phyloP scores from a whole-genome alignment of 768 basidiomycete genomes.

The Lactarius indigo region DNA sequence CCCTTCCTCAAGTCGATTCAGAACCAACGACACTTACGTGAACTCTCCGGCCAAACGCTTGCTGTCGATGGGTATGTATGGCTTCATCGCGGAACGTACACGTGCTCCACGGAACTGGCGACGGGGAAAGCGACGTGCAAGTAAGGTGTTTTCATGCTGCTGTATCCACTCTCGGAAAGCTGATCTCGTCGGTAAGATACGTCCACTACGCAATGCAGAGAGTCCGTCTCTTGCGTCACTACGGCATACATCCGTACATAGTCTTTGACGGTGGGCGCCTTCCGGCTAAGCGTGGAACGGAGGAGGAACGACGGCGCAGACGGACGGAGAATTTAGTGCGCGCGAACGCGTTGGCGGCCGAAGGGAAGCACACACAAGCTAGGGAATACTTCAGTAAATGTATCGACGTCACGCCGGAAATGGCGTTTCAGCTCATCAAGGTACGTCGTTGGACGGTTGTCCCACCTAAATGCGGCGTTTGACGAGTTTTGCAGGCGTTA shows the following conservation, averaged over 20 bases:
- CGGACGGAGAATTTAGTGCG: slow-evolving; percentile 74
- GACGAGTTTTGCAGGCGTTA: slow-evolving; percentile 59
- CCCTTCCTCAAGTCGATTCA: slow-evolving; percentile 91
- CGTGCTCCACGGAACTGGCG: slow-evolving; percentile 88
- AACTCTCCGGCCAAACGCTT: slow-evolving; percentile 78
- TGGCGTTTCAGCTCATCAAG: slow-evolving; percentile 98
- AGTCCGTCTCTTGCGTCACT: slow-evolving; percentile 79
- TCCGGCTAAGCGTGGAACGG: slow-evolving; percentile 91
- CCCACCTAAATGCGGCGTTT: neutral
- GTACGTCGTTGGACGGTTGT: slow-evolving; percentile 37
- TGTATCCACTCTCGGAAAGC: neutral
- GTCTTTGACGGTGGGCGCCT: slow-evolving; percentile 97
- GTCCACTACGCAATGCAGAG: slow-evolving; percentile 96
- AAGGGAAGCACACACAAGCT: slow-evolving; percentile 78
- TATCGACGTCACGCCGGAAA: slow-evolving; percentile 92
- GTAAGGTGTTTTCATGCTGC: slow-evolving; percentile 39
- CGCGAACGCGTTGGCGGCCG: slow-evolving; percentile 67
- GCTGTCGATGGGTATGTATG: slow-evolving; percentile 96
- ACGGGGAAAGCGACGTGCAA: slow-evolving; percentile 78
- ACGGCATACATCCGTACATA: slow-evolving; percentile 82
- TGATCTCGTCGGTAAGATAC: slow-evolving; percentile 53
- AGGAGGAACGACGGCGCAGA: slow-evolving; percentile 68
- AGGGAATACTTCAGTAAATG: slow-evolving; percentile 88
- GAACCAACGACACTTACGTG: slow-evolving; percentile 68
- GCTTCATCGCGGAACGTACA: slow-evolving; percentile 84